Conservation (phyloP, 345 rosid genomes). For the Moricandia moricandioides region DNA sequence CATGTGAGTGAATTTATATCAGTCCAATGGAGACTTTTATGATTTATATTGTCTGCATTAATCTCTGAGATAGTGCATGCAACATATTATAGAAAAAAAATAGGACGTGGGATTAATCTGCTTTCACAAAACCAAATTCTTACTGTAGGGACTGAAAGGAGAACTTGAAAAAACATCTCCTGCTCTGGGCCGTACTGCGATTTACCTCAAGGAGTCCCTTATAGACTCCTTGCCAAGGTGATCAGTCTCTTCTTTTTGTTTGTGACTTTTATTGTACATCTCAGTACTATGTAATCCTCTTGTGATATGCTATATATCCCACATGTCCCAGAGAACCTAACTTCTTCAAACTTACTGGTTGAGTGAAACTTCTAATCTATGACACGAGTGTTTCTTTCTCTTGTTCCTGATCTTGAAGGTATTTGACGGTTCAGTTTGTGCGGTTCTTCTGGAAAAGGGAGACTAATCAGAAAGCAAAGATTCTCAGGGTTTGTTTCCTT, state of each 20-base stretch:
- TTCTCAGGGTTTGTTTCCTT: slow-evolving; percentile 65
- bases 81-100: not conserved
- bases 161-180: slow-evolving; percentile 96
- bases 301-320: slow-evolving; percentile 2
- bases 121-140: not conserved
- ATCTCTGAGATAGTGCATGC: not conserved
- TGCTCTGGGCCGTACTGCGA: slow-evolving; percentile 75
- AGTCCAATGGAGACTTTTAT: not conserved
- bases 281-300: slow-evolving; percentile 3
- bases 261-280: not conserved
- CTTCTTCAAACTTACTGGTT: not conserved
- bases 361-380: not conserved
- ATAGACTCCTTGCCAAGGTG: slow-evolving; percentile 86
- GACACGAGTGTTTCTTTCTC: not conserved
- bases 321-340: not conserved
- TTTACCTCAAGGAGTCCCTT: slow-evolving; percentile 78
- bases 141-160: slow-evolving; percentile 76
- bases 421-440: slow-evolving; percentile 96
- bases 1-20: slow-evolving; percentile 52
- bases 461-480: slow-evolving; percentile 97
- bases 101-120: slow-evolving; percentile 2
- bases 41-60: not conserved
- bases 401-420: slow-evolving; percentile 50
- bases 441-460: slow-evolving; percentile 99
- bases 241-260: slow-evolving; percentile 9